Evolutionary conservation across 2,329 filamentous ascomycete genomes (phyloP).

Genomic region (Botrytis fabae): DNA sequence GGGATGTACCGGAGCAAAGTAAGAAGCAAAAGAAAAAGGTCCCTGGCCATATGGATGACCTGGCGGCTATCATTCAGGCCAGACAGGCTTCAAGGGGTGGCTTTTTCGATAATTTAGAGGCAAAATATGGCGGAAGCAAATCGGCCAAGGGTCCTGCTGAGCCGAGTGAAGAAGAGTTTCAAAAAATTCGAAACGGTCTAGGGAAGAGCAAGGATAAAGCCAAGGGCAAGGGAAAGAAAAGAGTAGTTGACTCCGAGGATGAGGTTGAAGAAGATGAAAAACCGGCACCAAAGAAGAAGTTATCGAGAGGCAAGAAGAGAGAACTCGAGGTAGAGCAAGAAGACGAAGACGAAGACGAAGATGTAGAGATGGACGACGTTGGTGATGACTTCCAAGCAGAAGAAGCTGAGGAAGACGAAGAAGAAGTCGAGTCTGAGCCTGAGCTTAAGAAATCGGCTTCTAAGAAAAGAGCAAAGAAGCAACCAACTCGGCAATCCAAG

Average conservation of each 20-base stretch:
- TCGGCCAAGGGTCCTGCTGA: slow-evolving; percentile 58
- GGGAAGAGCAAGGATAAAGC: slow-evolving; percentile 6
- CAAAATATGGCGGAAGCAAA: slow-evolving; percentile 69
- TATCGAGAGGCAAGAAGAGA: slow-evolving; percentile 12
- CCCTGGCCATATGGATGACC: slow-evolving; percentile 47
- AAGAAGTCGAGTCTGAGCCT: not conserved
- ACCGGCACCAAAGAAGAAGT: slow-evolving; percentile 5
- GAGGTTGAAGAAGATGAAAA: slow-evolving; percentile 19
- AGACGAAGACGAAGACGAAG: not conserved
- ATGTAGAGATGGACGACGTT: slow-evolving; percentile 2
- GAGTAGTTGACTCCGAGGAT: slow-evolving; percentile 17
- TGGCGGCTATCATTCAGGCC: slow-evolving; percentile 74
- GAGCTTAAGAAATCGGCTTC: slow-evolving; percentile 7
- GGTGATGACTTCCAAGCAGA: slow-evolving; percentile 8
- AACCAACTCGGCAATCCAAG: slow-evolving; percentile 13
- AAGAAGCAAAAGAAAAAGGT: slow-evolving; percentile 48
- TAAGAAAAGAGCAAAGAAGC: not conserved
- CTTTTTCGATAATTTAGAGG: slow-evolving; percentile 67
- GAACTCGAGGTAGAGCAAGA: slow-evolving; percentile 9
- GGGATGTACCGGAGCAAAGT: slow-evolving; percentile 44
- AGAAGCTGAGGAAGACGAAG: slow-evolving; percentile 13
- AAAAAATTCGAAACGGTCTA: slow-evolving; percentile 34
- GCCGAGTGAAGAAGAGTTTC: slow-evolving; percentile 61
- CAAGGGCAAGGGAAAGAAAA: slow-evolving; percentile 37
- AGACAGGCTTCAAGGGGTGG: slow-evolving; percentile 69